Conservation (phyloP, 176 grass and related monocot genomes). For the Oryza meyeriana region DNA sequence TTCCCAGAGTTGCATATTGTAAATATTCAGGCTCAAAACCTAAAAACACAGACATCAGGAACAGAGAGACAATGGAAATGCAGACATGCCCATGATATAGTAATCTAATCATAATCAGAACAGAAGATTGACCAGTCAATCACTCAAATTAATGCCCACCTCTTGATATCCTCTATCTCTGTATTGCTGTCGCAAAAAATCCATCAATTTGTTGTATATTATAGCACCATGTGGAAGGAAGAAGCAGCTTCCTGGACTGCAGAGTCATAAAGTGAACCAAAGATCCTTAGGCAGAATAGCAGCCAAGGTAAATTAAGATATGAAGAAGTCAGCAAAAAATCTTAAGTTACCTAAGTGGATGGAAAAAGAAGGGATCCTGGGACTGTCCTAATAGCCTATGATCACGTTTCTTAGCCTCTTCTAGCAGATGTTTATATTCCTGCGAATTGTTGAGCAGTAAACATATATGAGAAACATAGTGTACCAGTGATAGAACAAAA, state of each 20-base stretch:
- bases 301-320: not conserved
- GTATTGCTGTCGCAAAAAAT: conserved; percentile 76
- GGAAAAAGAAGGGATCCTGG: conserved; percentile 99
- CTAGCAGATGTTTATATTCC: conserved; percentile 85
- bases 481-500: not conserved
- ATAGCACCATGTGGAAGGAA: conserved; percentile 90
- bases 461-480: not conserved
- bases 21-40: conserved; percentile 94
- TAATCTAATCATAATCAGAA: not conserved
- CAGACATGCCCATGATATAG: not conserved
- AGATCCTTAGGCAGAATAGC: not conserved
- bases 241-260: conserved; percentile 95
- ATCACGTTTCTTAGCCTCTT: conserved; percentile 98
- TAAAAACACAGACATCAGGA: conserved; percentile 26
- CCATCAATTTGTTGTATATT: conserved; percentile 98
- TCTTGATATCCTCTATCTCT: conserved; percentile 91
- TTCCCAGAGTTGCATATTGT: conserved; percentile 99
- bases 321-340: conserved; percentile 7
- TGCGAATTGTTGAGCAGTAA: conserved; percentile 35
- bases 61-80: conserved; percentile 1
- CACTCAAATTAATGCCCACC: conserved; percentile 49
- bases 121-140: not conserved
- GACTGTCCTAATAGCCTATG: conserved; percentile 81
- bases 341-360: conserved; percentile 77
- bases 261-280: conserved; percentile 33